phyloP scores from a whole-genome alignment of 106 monocot species.

The Dendrobium catenatum region DNA sequence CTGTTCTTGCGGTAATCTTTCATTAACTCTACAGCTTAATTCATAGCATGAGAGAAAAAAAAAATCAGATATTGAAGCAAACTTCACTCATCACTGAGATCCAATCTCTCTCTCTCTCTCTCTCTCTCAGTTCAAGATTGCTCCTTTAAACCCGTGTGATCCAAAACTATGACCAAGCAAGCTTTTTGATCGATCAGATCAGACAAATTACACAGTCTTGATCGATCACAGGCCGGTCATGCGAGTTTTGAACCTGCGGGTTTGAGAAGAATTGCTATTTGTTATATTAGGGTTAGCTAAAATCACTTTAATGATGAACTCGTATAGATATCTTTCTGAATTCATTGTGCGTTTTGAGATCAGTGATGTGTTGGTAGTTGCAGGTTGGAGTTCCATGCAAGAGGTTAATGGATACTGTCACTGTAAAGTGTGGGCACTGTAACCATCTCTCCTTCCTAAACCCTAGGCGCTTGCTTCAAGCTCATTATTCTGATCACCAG shows the following conservation, averaged over 20 bases:
- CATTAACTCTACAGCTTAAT: no score
- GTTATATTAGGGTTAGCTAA: not conserved
- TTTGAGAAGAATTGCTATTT: not conserved
- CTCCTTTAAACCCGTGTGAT: no score
- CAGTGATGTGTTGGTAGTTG: not conserved
- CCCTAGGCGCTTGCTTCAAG: constrained; percentile 8
- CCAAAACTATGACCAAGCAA: no score
- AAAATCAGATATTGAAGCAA: no score
- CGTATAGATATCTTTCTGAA: not conserved
- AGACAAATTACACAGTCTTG: no score
- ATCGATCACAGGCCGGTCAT: no score
- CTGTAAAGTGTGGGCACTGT: constrained; percentile 28
- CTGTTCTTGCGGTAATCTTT: constrained; percentile 22
- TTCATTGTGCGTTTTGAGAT: not conserved
- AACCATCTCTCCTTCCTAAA: constrained; percentile 23
- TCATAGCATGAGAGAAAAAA: no score
- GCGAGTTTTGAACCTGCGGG: no score
- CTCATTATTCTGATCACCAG: constrained; percentile 9
- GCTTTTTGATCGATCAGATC: no score
- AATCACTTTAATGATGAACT: not conserved
- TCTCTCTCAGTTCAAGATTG: no score
- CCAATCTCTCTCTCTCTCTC: no score
- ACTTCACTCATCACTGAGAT: no score
- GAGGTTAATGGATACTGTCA: constrained; percentile 29
- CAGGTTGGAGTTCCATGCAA: constrained; percentile 31